Conservation (phyloP, 331 rosid genomes). For the Pyracantha coccinea region DNA sequence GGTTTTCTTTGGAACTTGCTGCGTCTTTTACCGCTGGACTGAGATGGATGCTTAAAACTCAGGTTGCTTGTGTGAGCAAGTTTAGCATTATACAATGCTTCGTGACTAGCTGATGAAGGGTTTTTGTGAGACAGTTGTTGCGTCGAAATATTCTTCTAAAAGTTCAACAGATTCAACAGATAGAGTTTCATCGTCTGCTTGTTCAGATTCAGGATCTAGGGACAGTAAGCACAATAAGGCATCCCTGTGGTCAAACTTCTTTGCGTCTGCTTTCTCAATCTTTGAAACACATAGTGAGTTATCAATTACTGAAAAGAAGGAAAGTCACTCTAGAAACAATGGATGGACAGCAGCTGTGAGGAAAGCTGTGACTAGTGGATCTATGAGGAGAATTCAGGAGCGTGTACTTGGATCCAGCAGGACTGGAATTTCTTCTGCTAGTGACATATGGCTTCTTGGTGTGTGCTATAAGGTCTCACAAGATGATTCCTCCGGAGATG, state of each 20-base stretch:
- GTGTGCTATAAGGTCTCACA: conserved; percentile 55
- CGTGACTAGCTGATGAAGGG: conserved; percentile 66
- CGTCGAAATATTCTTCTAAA: conserved; percentile 49
- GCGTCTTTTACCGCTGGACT: neutral
- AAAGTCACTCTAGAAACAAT: conserved; percentile 45
- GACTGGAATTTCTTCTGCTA: conserved; percentile 59
- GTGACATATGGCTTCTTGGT: conserved; percentile 96
- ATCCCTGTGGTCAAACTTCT: conserved; percentile 71
- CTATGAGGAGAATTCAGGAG: conserved; percentile 88
- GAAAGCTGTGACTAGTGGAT: conserved; percentile 53
- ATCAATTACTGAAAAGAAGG: conserved; percentile 59
- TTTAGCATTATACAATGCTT: conserved; percentile 19
- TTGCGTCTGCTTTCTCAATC: conserved; percentile 63
- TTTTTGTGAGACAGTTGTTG: conserved; percentile 46
- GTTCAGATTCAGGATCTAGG: conserved; percentile 40
- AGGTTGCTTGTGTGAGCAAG: conserved; percentile 39
- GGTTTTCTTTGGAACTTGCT: neutral
- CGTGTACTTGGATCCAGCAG: conserved; percentile 65
- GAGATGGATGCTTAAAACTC: neutral
- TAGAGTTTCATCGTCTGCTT: conserved; percentile 40
- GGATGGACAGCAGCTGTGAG: conserved; percentile 82
- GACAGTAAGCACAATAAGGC: conserved; percentile 53
- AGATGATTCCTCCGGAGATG: conserved; percentile 43
- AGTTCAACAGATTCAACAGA: conserved; percentile 45
- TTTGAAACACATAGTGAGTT: conserved; percentile 65